These are phyloP conservation scores for Nicotiana otophora DNA, from an alignment of 257 asterid species.

Conservation along the genomic window DNA sequence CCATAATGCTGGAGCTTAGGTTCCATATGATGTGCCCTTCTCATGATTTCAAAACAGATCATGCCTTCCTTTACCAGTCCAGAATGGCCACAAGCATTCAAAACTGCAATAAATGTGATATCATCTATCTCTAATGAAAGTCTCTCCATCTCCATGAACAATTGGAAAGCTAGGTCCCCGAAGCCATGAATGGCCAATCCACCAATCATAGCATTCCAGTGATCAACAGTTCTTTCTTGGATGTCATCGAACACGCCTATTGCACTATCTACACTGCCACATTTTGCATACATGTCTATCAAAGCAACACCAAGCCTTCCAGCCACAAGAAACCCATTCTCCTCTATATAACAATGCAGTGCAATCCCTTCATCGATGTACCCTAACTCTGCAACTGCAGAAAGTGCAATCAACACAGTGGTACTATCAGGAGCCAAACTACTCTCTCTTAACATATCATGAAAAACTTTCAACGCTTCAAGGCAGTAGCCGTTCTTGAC, in stretches of 20 bases:
- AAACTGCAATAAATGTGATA: slow-evolving; percentile 58
- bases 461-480: slow-evolving; percentile 64
- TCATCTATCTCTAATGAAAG: slow-evolving; percentile 54
- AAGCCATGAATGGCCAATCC: slow-evolving; percentile 77
- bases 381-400: slow-evolving; percentile 64
- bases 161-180: slow-evolving; percentile 60
- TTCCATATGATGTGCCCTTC: slow-evolving; percentile 47
- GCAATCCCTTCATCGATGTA: slow-evolving; percentile 51
- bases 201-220: slow-evolving; percentile 85
- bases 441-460: slow-evolving; percentile 40
- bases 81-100: slow-evolving; percentile 82
- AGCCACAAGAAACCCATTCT: slow-evolving; percentile 31
- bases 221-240: slow-evolving; percentile 48
- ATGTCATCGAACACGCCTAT: slow-evolving; percentile 45
- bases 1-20: slow-evolving; percentile 82
- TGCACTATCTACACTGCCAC: slow-evolving; percentile 65
- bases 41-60: slow-evolving; percentile 66
- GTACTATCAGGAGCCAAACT: slow-evolving; percentile 56
- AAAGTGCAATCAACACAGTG: slow-evolving; percentile 57
- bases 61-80: slow-evolving; percentile 87
- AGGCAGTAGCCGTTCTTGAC: slow-evolving; percentile 41
- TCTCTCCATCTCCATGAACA: slow-evolving; percentile 69
- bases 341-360: slow-evolving; percentile 40
- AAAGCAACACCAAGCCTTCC: slow-evolving; percentile 75
- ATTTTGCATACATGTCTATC: slow-evolving; percentile 82